A percentile compares a stretch with the other conserved stretches of the same genome.
Conservation (phyloP, 2,329 filamentous ascomycete genomes). For the Fusarium praegraminearum region DNA sequence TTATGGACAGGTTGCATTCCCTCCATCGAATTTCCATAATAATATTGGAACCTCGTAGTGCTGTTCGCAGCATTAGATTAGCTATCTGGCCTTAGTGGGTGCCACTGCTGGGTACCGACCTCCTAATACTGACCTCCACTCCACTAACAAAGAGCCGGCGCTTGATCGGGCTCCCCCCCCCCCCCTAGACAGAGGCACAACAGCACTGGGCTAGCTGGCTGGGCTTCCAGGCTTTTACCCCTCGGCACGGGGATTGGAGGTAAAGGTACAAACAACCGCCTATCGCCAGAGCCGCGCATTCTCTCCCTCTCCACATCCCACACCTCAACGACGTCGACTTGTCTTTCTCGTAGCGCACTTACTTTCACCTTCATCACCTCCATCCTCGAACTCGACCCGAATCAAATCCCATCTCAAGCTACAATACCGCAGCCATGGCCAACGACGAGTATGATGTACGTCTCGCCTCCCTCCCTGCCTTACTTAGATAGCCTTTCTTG, state of each 20-base stretch:
- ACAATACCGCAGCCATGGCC: slow-evolving; percentile 76
- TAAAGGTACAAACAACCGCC: slow-evolving; percentile 46
- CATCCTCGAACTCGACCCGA: slow-evolving; percentile 28
- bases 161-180: slow-evolving; percentile 22
- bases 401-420: slow-evolving; percentile 32
- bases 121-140: slow-evolving; percentile 4
- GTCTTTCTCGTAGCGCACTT: slow-evolving; percentile 44
- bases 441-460: slow-evolving; percentile 99
- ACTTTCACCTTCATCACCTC: slow-evolving; percentile 34
- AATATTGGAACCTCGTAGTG: slow-evolving; percentile 36
- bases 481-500: slow-evolving; percentile 27
- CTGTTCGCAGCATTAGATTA: slow-evolving; percentile 21
- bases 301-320: slow-evolving; percentile 51
- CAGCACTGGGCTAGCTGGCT: slow-evolving; percentile 19
- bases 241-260: slow-evolving; percentile 43
- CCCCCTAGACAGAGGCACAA: slow-evolving; percentile 5
- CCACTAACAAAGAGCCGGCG: slow-evolving; percentile 27
- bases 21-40: slow-evolving; percentile 32
- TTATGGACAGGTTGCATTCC: slow-evolving; percentile 49
- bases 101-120: slow-evolving; percentile 27
- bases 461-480: slow-evolving; percentile 38
- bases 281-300: slow-evolving; percentile 52
- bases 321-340: slow-evolving; percentile 48
- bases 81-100: slow-evolving; percentile 36
- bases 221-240: slow-evolving; percentile 40